Conservation (phyloP, 495 filamentous ascomycete species). For the Delitschia confertaspora region DNA sequence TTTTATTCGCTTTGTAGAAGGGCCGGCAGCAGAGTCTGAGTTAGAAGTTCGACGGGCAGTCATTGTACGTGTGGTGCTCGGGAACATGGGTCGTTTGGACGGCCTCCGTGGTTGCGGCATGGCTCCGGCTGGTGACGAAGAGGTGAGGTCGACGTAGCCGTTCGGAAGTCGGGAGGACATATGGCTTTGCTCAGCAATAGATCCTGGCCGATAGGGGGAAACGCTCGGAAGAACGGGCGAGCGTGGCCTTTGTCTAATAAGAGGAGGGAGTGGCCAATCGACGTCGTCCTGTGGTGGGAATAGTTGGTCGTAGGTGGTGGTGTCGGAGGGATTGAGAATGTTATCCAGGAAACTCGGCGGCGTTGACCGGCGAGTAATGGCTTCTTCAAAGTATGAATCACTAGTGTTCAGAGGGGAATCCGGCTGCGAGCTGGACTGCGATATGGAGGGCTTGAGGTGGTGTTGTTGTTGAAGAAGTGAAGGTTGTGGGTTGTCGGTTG, state of each 20-base stretch:
- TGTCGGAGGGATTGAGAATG: constrained; percentile 22
- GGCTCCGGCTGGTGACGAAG: too few relatives aligned
- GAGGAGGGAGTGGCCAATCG: too few relatives aligned
- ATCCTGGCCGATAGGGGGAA: not conserved
- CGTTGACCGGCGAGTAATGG: constrained; percentile 9
- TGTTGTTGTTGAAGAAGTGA: too few relatives aligned
- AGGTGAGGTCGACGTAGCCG: constrained; percentile 35
- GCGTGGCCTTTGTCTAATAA: not conserved
- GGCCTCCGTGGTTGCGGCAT: constrained; percentile 18
- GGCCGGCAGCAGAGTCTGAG: constrained; percentile 4
- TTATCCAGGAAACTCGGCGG: constrained; percentile 12
- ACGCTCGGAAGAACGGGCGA: not conserved
- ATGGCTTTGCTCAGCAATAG: too few relatives aligned
- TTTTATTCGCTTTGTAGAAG: constrained; percentile 33
- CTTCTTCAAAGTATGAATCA: constrained; percentile 19
- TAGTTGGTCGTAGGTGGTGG: not conserved
- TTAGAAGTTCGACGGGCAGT: constrained; percentile 6
- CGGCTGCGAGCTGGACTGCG: constrained; percentile 7
- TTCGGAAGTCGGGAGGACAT: constrained; percentile 14
- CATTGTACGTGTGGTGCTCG: not conserved
- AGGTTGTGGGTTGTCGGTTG: constrained; percentile 22
- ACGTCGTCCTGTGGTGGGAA: not conserved
- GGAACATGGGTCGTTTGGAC: constrained; percentile 13
- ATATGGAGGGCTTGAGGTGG: constrained; percentile 3
- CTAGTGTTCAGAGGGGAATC: constrained; percentile 1